A percentile compares a stretch with the other conserved stretches of the same genome.
These are phyloP conservation scores for Cucurbita pepo DNA, from an alignment of 306 rosid species.

Conservation along the genomic window DNA sequence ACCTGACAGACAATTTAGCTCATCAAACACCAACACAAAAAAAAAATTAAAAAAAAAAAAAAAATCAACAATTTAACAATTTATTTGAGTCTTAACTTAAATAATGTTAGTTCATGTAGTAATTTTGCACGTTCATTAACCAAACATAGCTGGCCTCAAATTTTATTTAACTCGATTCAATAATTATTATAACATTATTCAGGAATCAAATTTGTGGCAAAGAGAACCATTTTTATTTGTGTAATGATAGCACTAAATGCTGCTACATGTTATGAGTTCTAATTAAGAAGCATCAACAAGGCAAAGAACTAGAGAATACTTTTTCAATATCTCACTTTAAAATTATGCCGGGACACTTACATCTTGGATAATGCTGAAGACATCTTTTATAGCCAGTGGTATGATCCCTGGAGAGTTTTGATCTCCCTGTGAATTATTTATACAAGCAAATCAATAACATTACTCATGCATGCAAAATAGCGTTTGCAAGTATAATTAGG, in stretches of 20 bases:
- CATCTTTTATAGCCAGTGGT: conserved; percentile 96
- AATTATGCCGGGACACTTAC: conserved; percentile 32
- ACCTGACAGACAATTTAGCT: no score
- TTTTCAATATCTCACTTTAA: not conserved
- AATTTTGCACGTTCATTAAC: not conserved
- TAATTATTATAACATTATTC: not conserved
- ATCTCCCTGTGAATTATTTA: conserved; percentile 62
- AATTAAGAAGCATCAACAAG: not conserved
- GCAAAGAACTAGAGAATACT: not conserved
- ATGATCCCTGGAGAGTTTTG: conserved; percentile 82
- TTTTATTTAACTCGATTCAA: not conserved
- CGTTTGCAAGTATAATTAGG: not conserved
- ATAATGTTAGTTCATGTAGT: not conserved
- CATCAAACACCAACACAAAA: no score
- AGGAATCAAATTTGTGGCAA: not conserved
- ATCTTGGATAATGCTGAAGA: conserved; percentile 94
- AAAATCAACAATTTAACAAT: not conserved
- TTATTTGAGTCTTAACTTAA: not conserved
- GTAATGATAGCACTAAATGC: not conserved
- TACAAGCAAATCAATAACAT: conserved; percentile 1
- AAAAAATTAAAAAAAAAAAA: no score
- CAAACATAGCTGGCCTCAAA: not conserved
- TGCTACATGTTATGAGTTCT: not conserved
- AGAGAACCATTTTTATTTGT: not conserved
- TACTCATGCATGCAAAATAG: not conserved